A percentile compares a stretch with the other conserved stretches of the same genome.
These are phyloP conservation scores for Iris macrosiphon DNA, from an alignment of 106 monocot genomes.

Conservation along the genomic window DNA sequence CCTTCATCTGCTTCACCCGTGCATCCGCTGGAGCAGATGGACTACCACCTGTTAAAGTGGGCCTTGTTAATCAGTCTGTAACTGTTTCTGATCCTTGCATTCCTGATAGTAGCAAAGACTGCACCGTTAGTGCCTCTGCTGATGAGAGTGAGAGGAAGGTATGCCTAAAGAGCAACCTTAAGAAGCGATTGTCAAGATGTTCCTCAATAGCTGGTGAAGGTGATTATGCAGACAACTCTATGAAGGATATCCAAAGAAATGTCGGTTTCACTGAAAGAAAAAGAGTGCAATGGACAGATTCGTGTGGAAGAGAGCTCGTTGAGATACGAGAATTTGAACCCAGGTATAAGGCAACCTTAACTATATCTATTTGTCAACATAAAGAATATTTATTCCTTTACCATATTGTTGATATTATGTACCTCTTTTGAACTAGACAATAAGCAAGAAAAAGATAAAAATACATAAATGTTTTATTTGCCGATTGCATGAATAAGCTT, in stretches of 20 bases:
- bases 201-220: background rate
- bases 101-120: conserved; percentile 9
- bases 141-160: conserved; percentile 18
- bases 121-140: background rate
- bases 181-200: conserved; percentile 14
- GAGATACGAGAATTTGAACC: conserved; percentile 87
- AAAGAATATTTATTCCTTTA: too few species aligned
- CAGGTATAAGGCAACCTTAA: too few species aligned
- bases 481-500: too few species aligned
- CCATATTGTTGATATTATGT: too few species aligned
- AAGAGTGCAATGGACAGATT: conserved; percentile 85
- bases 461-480: too few species aligned
- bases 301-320: conserved; percentile 73
- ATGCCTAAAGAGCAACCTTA: conserved; percentile 42
- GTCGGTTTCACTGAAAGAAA: conserved; percentile 18
- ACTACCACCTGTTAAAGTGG: conserved; percentile 31
- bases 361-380: too few species aligned
- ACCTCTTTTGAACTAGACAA: too few species aligned
- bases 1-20: conserved; percentile 37
- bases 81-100: background rate
- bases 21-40: conserved; percentile 29
- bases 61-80: conserved; percentile 21
- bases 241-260: conserved; percentile 9
- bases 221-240: conserved; percentile 6
- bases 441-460: too few species aligned